Conservation (phyloP, 768 basidiomycete species). For the Mycena capillaripes region DNA sequence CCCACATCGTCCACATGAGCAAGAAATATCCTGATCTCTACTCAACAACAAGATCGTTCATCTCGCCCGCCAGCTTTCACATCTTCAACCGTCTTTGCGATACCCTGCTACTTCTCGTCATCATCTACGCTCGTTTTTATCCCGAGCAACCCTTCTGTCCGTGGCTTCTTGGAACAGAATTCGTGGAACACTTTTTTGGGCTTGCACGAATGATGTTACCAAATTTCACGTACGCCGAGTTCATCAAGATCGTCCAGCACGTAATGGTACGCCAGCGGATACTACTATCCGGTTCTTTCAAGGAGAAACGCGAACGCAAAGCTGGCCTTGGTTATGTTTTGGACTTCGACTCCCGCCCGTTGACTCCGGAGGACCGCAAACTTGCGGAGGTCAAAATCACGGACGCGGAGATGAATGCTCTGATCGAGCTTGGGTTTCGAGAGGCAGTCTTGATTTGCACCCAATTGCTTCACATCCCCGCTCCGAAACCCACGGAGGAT, state of each 20-base stretch:
- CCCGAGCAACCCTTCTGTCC: slow-evolving; percentile 42
- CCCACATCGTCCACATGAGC: slow-evolving; percentile 32
- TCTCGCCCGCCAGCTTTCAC: slow-evolving; percentile 43
- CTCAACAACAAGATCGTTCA: slow-evolving; percentile 38
- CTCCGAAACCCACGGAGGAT: background rate
- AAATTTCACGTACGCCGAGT: slow-evolving; percentile 45
- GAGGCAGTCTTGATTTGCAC: slow-evolving; percentile 36
- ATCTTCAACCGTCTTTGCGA: slow-evolving; percentile 47
- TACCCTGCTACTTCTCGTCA: slow-evolving; percentile 35
- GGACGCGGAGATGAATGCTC: background rate
- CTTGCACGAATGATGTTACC: slow-evolving; percentile 43
- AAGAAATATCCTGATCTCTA: slow-evolving; percentile 40
- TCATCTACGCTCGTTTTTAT: slow-evolving; percentile 38
- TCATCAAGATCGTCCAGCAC: slow-evolving; percentile 44
- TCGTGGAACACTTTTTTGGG: slow-evolving; percentile 48
- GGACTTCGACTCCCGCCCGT: slow-evolving; percentile 32
- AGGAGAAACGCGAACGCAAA: slow-evolving; percentile 34
- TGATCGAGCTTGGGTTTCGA: slow-evolving; percentile 28
- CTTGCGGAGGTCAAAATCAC: slow-evolving; percentile 12
- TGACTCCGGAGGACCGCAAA: slow-evolving; percentile 17
- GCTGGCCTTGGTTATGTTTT: slow-evolving; percentile 39
- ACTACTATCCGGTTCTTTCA: slow-evolving; percentile 39
- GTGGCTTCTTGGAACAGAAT: slow-evolving; percentile 41
- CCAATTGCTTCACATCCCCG: slow-evolving; percentile 33
- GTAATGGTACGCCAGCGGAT: slow-evolving; percentile 43